phyloP scores from a whole-genome alignment of 208 protist species.

The Wallacemonas collosoma region DNA sequence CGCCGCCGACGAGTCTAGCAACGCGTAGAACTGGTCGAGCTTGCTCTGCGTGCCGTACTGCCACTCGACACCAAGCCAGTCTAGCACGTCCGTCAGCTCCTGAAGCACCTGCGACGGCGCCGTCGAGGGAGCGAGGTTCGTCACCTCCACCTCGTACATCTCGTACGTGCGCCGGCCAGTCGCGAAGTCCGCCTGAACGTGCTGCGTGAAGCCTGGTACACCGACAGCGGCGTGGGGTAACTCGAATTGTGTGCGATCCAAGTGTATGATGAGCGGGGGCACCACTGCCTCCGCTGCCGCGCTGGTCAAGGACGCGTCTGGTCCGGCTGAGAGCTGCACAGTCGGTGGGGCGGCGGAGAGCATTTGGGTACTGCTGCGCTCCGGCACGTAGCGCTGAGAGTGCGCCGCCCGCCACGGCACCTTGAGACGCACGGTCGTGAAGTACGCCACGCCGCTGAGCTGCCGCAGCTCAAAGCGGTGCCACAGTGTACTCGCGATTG shows the following conservation, averaged over 20 bases:
- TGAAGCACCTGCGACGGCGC: conserved; percentile 33
- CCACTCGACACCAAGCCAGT: conserved; percentile 61
- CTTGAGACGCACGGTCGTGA: conserved; percentile 51
- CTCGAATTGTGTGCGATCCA: conserved; percentile 61
- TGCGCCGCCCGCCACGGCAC: conserved; percentile 53
- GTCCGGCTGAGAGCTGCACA: not conserved
- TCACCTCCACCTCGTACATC: conserved; percentile 68
- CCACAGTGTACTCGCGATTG: conserved; percentile 56
- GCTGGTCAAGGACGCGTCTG: not conserved
- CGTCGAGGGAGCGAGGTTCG: conserved; percentile 32
- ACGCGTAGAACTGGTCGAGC: conserved; percentile 61
- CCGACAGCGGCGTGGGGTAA: conserved; percentile 17
- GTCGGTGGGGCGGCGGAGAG: conserved; percentile 1
- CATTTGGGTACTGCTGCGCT: conserved; percentile 16
- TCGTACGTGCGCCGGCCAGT: conserved; percentile 29
- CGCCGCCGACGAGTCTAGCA: conserved; percentile 17
- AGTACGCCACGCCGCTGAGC: conserved; percentile 49
- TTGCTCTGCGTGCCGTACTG: conserved; percentile 50
- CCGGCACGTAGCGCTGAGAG: conserved; percentile 27
- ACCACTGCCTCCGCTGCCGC: conserved; percentile 18
- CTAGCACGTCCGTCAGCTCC: conserved; percentile 45
- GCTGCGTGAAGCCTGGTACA: conserved; percentile 12
- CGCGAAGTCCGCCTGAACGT: conserved; percentile 12
- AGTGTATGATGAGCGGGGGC: conserved; percentile 45
- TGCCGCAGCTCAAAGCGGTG: conserved; percentile 43